Evolutionary conservation across 805 yeast genomes (phyloP).

Genomic region (Isabelozyma gotoi): DNA sequence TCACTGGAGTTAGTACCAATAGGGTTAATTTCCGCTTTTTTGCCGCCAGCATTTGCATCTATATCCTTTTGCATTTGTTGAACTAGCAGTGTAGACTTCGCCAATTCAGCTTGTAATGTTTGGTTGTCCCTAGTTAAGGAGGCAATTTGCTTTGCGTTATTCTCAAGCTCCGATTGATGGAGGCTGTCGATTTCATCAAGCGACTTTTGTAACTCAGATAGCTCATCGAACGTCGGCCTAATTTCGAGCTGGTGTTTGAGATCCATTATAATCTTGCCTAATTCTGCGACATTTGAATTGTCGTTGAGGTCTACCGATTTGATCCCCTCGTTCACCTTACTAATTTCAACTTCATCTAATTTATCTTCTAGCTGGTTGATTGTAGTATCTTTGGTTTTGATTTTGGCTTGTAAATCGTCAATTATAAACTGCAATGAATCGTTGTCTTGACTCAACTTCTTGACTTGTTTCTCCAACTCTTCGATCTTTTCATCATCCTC

Average conservation of each 20-base stretch:
- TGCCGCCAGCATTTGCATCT: no score
- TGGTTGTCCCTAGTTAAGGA: slow-evolving; percentile 17
- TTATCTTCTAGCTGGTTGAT: slow-evolving; percentile 13
- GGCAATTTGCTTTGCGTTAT: slow-evolving; percentile 24
- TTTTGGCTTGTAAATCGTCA: slow-evolving; percentile 11
- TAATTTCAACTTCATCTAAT: slow-evolving; percentile 11
- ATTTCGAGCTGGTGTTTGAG: slow-evolving; percentile 30
- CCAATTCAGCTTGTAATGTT: slow-evolving; percentile 15
- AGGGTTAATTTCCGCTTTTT: background rate
- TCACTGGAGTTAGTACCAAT: slow-evolving; percentile 16
- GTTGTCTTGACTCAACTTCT: slow-evolving; percentile 13
- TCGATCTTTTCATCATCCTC: slow-evolving; percentile 3
- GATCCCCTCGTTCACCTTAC: background rate
- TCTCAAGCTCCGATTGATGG: slow-evolving; percentile 32
- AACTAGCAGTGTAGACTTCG: background rate
- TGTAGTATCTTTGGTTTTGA: slow-evolving; percentile 10
- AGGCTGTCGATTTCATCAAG: slow-evolving; percentile 42
- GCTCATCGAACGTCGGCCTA: slow-evolving; percentile 43
- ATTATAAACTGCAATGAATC: slow-evolving; percentile 12
- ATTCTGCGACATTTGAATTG: slow-evolving; percentile 12
- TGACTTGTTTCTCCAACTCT: slow-evolving; percentile 7
- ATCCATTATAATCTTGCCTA: no score
- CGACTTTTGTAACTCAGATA: slow-evolving; percentile 42
- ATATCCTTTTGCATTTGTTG: no score
- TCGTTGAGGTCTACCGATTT: slow-evolving; percentile 2